Percentiles rank a stretch among this genome's conserved stretches.
Evolutionary conservation across 768 basidiomycete species (phyloP).

Genomic region (Suillus variegatus): DNA sequence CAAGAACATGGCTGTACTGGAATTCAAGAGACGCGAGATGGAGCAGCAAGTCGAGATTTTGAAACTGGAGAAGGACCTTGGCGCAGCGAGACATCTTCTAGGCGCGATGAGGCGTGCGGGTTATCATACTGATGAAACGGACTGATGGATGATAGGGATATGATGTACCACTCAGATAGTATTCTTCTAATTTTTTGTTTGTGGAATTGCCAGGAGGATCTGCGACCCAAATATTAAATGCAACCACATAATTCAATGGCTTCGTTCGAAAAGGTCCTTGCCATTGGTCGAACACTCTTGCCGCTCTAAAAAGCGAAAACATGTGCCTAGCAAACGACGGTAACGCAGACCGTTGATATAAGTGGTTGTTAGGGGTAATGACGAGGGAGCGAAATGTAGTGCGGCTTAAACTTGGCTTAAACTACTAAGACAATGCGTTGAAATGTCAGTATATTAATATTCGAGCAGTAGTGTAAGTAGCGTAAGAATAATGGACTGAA

Average conservation of each 20-base stretch:
- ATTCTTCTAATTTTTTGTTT: background rate
- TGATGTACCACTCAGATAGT: background rate
- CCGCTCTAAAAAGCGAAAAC: background rate
- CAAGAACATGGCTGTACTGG: constrained; percentile 88
- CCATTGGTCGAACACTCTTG: background rate
- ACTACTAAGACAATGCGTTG: constrained; percentile 19
- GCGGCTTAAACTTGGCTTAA: constrained; percentile 13
- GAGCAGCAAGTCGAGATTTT: constrained; percentile 99
- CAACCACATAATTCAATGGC: background rate
- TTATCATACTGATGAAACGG: constrained; percentile 86
- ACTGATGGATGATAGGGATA: constrained; percentile 34
- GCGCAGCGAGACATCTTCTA: constrained; percentile 78
- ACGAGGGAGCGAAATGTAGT: background rate
- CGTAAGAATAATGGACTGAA: constrained; percentile 18
- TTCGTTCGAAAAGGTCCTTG: background rate
- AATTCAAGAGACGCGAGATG: constrained; percentile 98
- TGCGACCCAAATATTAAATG: background rate
- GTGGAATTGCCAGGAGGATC: background rate
- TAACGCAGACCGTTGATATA: background rate
- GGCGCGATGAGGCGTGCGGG: constrained; percentile 88
- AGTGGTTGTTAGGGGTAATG: background rate
- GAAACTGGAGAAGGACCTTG: constrained; percentile 93
- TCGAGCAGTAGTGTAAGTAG: constrained; percentile 5
- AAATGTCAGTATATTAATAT: constrained; percentile 11
- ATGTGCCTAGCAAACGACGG: background rate